These are phyloP conservation scores for Gossypium trilobum DNA, from an alignment of 441 rosid species.

Conservation along the genomic window DNA sequence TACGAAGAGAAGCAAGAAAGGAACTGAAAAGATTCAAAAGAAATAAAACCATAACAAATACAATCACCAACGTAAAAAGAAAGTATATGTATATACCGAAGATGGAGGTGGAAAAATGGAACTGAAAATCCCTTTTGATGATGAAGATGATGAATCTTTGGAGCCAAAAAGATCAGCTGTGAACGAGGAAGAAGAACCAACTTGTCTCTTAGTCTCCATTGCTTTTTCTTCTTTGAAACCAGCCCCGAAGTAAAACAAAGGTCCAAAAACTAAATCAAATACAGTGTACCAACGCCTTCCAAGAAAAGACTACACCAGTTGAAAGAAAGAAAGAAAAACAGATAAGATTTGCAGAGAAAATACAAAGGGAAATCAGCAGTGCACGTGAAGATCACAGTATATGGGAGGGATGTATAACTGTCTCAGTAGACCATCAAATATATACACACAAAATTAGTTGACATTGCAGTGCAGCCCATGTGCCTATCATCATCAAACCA, in stretches of 20 bases:
- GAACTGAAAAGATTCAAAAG: background rate
- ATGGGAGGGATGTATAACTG: background rate
- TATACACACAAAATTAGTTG: constrained; percentile 1
- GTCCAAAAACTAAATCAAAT: background rate
- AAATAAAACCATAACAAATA: background rate
- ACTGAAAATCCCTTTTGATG: constrained; percentile 48
- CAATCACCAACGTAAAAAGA: background rate
- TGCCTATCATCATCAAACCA: constrained; percentile 22
- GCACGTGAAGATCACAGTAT: constrained; percentile 15
- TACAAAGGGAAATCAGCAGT: constrained; percentile 10
- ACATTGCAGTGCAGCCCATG: constrained; percentile 36
- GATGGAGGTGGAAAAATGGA: constrained; percentile 59
- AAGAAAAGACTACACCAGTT: background rate
- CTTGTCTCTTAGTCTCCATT: constrained; percentile 52
- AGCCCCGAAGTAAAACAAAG: background rate
- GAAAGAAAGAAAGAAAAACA: constrained; percentile 8
- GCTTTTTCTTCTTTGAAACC: constrained; percentile 4
- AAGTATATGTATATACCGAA: constrained; percentile 27
- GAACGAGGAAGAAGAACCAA: constrained; percentile 41
- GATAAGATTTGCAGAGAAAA: constrained; percentile 16
- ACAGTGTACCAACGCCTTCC: constrained; percentile 3
- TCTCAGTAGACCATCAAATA: background rate
- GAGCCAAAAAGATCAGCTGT: constrained; percentile 58
- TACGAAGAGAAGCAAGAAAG: background rate
- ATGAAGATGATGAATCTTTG: constrained; percentile 39